A percentile compares a stretch with the other conserved stretches of the same genome.
These are phyloP conservation scores for Auxenochlorella pyrenoidosa DNA, from an alignment of 139 green algal species.

Conservation along the genomic window DNA sequence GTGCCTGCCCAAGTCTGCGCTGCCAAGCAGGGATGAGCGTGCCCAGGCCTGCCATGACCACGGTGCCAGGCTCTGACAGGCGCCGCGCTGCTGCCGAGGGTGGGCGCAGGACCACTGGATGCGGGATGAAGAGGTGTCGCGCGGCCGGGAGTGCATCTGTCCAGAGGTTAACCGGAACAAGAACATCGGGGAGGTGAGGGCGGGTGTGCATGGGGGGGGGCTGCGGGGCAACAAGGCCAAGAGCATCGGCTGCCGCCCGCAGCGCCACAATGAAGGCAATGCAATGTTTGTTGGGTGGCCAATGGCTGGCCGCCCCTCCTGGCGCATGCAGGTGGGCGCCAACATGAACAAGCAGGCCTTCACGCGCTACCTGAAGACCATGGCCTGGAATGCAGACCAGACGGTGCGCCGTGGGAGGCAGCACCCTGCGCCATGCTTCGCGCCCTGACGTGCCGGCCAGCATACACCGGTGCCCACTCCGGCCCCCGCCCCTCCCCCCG, in stretches of 20 bases:
- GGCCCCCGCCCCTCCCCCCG: too few species aligned
- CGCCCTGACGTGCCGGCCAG: too few species aligned
- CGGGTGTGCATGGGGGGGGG: background rate
- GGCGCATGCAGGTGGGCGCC: conserved; percentile 37
- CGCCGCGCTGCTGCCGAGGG: background rate
- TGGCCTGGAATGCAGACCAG: conserved; percentile 39
- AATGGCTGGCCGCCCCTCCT: too few species aligned
- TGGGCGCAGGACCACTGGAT: conserved; percentile 67
- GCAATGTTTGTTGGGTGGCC: too few species aligned
- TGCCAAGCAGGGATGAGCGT: too few species aligned
- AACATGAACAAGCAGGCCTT: conserved; percentile 60
- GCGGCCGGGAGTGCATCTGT: conserved; percentile 55
- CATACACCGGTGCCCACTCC: too few species aligned
- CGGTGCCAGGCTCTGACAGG: too few species aligned
- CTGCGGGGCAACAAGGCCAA: too few species aligned
- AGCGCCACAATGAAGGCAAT: too few species aligned
- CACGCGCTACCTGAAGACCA: conserved; percentile 43
- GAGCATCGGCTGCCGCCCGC: too few species aligned
- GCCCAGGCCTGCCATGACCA: too few species aligned
- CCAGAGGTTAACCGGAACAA: conserved; percentile 60
- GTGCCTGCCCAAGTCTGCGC: background rate
- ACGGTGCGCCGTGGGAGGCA: background rate
- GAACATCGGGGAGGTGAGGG: conserved; percentile 51
- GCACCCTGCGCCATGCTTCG: too few species aligned
- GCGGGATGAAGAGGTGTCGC: conserved; percentile 49